Evolutionary conservation across 2,329 filamentous ascomycete genomes (phyloP).

Genomic region (Trichoderma lentiforme): DNA sequence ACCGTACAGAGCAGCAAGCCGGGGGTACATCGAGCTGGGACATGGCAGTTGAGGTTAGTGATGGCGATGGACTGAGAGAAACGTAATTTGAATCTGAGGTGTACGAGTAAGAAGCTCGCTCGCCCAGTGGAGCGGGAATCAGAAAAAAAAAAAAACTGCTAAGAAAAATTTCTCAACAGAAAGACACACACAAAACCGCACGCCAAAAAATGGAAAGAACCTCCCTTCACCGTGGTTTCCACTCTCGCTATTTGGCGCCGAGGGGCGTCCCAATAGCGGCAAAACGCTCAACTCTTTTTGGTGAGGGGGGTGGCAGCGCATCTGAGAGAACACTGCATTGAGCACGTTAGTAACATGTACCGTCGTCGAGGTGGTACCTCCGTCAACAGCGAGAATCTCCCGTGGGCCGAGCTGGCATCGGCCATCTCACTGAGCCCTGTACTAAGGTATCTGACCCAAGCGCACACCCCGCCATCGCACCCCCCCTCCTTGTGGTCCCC

Average conservation of each 20-base stretch:
- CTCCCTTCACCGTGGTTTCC: conserved; percentile 6
- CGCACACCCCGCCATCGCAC: neutral
- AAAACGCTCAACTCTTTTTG: neutral
- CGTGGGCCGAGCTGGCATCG: conserved; percentile 13
- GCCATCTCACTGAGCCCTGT: neutral
- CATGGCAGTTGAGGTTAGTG: neutral
- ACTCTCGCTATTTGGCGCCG: conserved; percentile 12
- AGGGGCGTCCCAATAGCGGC: neutral
- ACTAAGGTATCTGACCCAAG: neutral
- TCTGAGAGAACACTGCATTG: neutral
- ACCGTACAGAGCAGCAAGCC: conserved; percentile 15
- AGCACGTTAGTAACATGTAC: neutral
- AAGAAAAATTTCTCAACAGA: neutral
- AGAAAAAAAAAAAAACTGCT: neutral
- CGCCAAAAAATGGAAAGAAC: conserved; percentile 2
- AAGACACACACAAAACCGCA: neutral
- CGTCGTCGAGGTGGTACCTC: neutral
- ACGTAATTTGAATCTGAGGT: neutral
- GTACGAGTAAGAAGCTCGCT: neutral
- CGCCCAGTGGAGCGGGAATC: neutral
- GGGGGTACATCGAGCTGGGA: neutral
- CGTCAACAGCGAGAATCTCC: conserved; percentile 10
- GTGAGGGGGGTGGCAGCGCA: conserved; percentile 4
- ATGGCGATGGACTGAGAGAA: neutral
- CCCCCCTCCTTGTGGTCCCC: neutral